Evolutionary conservation across 176 grass and related monocot species (phyloP).

Genomic region (Calamus simplicifolius): DNA sequence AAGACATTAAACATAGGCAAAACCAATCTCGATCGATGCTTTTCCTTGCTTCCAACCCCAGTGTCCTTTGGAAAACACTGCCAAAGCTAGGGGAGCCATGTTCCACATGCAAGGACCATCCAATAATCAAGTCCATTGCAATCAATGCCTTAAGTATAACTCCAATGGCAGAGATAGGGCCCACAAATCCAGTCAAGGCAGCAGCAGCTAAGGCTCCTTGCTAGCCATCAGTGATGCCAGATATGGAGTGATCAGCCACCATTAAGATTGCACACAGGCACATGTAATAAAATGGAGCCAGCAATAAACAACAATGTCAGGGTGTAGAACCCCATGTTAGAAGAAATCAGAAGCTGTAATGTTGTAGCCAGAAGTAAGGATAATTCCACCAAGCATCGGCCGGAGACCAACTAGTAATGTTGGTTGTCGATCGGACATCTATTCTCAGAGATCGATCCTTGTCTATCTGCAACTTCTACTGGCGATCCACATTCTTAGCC

Average conservation of each 20-base stretch:
- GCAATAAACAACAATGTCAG: conserved; percentile 41
- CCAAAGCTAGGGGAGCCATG: conserved; percentile 72
- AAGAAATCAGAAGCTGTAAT: conserved; percentile 71
- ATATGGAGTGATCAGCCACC: conserved; percentile 51
- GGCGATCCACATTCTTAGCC: too few species aligned
- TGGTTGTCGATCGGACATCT: too few species aligned
- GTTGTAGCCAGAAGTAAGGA: conserved; percentile 73
- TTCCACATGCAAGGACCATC: conserved; percentile 85
- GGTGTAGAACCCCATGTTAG: conserved; percentile 62
- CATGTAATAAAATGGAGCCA: conserved; percentile 45
- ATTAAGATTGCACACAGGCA: conserved; percentile 34
- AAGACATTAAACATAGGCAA: conserved; percentile 86
- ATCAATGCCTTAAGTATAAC: conserved; percentile 69
- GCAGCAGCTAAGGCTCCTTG: conserved; percentile 71
- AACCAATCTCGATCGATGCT: conserved; percentile 60
- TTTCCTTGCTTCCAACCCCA: conserved; percentile 61
- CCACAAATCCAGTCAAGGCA: conserved; percentile 63
- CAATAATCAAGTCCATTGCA: conserved; percentile 75
- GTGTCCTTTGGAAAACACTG: conserved; percentile 47
- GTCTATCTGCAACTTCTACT: too few species aligned
- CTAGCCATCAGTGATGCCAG: conserved; percentile 87
- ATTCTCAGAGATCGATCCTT: too few species aligned
- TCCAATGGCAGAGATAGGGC: conserved; percentile 61
- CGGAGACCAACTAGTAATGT: conserved; percentile 76
- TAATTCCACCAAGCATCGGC: conserved; percentile 77